phyloP scores from a whole-genome alignment of 805 yeast species.

The Metschnikowia noctiluminum region DNA sequence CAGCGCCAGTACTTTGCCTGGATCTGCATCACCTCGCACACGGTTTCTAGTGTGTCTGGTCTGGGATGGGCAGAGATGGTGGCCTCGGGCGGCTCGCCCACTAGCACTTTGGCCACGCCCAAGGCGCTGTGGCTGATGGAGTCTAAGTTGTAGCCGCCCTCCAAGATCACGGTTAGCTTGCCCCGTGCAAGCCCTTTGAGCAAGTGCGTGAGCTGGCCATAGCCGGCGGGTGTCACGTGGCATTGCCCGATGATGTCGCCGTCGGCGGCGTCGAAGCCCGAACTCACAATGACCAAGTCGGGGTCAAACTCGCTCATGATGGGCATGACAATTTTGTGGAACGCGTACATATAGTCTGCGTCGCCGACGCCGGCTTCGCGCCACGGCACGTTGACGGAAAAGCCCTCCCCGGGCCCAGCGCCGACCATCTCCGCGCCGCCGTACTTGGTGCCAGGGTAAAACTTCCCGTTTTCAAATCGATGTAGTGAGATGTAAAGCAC shows the following conservation, averaged over 20 bases:
- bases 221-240: constrained; percentile 92
- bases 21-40: constrained; percentile 72
- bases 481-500: constrained; percentile 90
- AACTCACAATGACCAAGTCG: constrained; percentile 85
- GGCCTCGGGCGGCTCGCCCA: constrained; percentile 94
- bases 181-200: constrained; percentile 86
- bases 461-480: constrained; percentile 86
- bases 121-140: constrained; percentile 87
- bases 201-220: constrained; percentile 94
- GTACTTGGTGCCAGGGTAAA: constrained; percentile 89
- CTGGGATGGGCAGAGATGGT: constrained; percentile 65
- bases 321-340: constrained; percentile 81
- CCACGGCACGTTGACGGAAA: constrained; percentile 91
- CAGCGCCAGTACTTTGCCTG: constrained; percentile 90
- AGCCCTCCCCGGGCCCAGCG: constrained; percentile 82
- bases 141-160: constrained; percentile 95
- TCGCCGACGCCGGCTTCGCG: constrained; percentile 87
- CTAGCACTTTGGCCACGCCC: constrained; percentile 83
- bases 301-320: constrained; percentile 86
- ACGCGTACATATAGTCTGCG: constrained; percentile 92
- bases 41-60: constrained; percentile 70
- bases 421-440: constrained; percentile 84
- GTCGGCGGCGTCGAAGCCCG: constrained; percentile 98
- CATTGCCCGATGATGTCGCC: constrained; percentile 97
- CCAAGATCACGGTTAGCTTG: constrained; percentile 81